Percentiles rank a stretch among this genome's conserved stretches.
Conservation (phyloP, 176 grass and related monocot species). For the Leersia perrieri region DNA sequence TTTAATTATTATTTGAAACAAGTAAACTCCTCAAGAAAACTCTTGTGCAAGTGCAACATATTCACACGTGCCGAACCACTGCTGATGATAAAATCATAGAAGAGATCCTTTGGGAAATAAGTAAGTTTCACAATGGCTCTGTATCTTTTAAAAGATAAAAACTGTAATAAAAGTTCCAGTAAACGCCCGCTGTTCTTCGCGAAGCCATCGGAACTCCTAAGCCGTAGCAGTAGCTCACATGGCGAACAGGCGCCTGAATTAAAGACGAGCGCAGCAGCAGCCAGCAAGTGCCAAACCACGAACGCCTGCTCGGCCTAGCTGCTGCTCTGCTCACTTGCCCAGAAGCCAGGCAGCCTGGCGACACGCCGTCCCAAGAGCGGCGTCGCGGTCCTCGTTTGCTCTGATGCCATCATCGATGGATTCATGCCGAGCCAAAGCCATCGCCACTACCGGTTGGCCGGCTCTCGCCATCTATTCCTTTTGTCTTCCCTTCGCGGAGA, state of each 20-base stretch:
- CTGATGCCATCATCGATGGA: background rate
- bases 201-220: background rate
- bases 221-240: slow-evolving; percentile 21
- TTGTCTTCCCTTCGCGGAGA: slow-evolving; percentile 17
- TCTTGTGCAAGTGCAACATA: background rate
- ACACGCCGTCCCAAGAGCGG: background rate
- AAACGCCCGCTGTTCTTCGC: background rate
- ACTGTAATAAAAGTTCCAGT: background rate
- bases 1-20: background rate
- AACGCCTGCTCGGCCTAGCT: background rate
- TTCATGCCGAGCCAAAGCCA: background rate
- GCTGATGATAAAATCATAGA: background rate
- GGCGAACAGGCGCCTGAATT: slow-evolving; percentile 11
- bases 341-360: background rate
- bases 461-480: slow-evolving; percentile 23
- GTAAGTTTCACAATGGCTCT: background rate
- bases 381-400: background rate
- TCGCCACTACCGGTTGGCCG: background rate
- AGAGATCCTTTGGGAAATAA: background rate
- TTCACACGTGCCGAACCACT: background rate
- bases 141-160: background rate
- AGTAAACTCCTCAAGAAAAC: background rate
- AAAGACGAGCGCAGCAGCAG: slow-evolving; percentile 5
- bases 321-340: background rate
- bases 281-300: slow-evolving; percentile 2